Base-by-base conservation (phyloP, 2,329 filamentous ascomycete genomes). In the Herpotrichia juniperi region DNA sequence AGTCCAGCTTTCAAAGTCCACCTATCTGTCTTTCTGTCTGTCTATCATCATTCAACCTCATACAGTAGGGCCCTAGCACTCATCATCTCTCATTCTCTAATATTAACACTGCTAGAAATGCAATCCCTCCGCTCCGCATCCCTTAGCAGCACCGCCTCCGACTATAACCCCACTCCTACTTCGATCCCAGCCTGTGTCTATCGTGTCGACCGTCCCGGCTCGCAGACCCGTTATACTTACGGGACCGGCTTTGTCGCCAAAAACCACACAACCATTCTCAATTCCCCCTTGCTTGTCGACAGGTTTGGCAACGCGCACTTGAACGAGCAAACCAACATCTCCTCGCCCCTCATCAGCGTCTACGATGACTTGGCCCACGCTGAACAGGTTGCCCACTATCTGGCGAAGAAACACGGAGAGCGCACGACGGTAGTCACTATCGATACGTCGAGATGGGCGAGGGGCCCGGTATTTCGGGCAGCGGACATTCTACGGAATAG, bases 211-310 rank as follows among this genome's bases (percentile, higher is more conserved):
- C 64, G 58, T 39, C 26, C 58, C 26, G 46, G 37, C 5, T 58
- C 68, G 0, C 70, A 71, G 59, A 71, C 70, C 8, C 58, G 57
- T 2, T 73, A 71, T 58, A 42, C 59, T 22, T 69, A 69, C 58
- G 45, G 51, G 37, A 62, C 56, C 0, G 70, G 70, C 46, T 73
- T 73, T 61, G 56, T 48, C 25, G 53, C 69, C 4, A 71, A 71
- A 24, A 73, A 73, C 57, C 70, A 72, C 48, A 67, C 67, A 42
- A 73, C 70, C 1, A 67, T 72, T 49, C n/a, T 72, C 7, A 57
- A 65, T 55, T 61, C 61, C 16, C 17, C 35, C 26, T 35, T 42
- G 11, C 35, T 35, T 19, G 44, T 55, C 32, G 14, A 26, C 2
- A 24, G 30, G 24, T 55, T 52, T 46, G 48, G 34, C 16, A 21